Evolutionary conservation across 305 asterid genomes (phyloP), one percentile per base, ranked within the genome.

Genomic region (Rubia balearica): DNA sequence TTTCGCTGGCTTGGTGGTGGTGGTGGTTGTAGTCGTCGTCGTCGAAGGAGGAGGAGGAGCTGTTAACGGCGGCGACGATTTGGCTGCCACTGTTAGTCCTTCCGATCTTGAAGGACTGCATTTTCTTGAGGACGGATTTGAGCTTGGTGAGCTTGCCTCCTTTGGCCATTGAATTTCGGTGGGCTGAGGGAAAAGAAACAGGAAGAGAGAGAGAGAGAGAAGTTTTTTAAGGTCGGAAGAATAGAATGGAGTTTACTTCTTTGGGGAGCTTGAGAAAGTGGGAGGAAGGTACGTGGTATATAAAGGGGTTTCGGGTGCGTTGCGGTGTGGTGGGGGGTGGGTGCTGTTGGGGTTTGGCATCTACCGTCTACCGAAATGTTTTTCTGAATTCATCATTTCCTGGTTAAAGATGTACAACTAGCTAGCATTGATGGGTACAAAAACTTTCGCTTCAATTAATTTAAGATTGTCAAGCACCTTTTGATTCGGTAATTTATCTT

Each of bases 81-180:
- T 95, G 72, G 79, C 83, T 80, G 56, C 78, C 73, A 24, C 59
- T 53, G 42, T 78, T 77, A 71, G 81, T 59, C 51, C 92, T 91
- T 66, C 87, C 78, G 71, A 91, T 83, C 83, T 89, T 91, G 93
- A 89, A 91, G 48, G 97, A 89, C 79, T 89, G 96, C 97, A 91
- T 89, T 80, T 86, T 91, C 74, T 87, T 89, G 0, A 91, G 86
- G 40, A 89, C 96, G 57, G 93, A 91, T 33, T 89, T 91, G 85
- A 91, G 83, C 68, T 87, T 91, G 49, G 93, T 86, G 76, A 91
- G 91, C 74, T 89, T 91, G 65, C 91, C 92, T 68, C 89, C 91
- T 73, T 80, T 91, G 57, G 92, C 91, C 97, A 91, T 65, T 40
- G 38, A 61, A 12, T 27, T 24, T 59, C 33, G 42, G 22, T 61